These are phyloP conservation scores for Corylus avellana DNA, from an alignment of 306 rosid species.

Conservation along the genomic window DNA sequence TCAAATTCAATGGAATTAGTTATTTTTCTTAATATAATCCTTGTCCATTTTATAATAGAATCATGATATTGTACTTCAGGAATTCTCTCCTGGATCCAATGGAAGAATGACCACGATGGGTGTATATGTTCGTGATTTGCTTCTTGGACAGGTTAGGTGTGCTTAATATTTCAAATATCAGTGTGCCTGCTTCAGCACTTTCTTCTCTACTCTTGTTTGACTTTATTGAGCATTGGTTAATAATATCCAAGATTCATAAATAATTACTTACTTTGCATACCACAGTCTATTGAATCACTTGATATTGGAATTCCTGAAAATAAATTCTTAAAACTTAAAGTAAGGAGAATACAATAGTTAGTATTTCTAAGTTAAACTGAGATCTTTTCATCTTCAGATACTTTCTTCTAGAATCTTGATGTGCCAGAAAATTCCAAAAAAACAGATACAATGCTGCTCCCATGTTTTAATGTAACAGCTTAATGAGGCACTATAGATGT, in stretches of 20 bases:
- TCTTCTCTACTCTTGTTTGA: conserved; percentile 2
- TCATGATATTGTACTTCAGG: conserved; percentile 52
- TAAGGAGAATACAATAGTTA: conserved; percentile 33
- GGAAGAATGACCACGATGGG: conserved; percentile 98
- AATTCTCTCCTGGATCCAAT: conserved; percentile 96
- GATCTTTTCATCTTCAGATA: conserved; percentile 47
- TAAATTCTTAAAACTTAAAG: conserved; percentile 26
- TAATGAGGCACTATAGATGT: conserved; percentile 52
- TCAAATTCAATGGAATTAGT: background rate
- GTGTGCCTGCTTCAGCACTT: conserved; percentile 18
- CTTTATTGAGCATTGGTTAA: conserved; percentile 24
- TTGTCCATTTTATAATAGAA: conserved; percentile 21
- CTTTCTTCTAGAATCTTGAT: conserved; percentile 45
- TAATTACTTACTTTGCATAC: background rate
- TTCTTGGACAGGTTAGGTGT: conserved; percentile 87
- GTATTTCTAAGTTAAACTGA: no score
- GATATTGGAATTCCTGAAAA: conserved; percentile 30
- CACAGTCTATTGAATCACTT: conserved; percentile 7
- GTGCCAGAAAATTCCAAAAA: conserved; percentile 49
- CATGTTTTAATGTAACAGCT: conserved; percentile 46
- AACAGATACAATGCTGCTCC: conserved; percentile 33
- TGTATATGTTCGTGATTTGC: conserved; percentile 88
- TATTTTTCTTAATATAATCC: background rate
- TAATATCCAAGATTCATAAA: conserved; percentile 15
- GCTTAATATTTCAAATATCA: conserved; percentile 2